Evolutionary conservation across 2,329 filamentous ascomycete species (phyloP).

Genomic region (Daldinia sp.): DNA sequence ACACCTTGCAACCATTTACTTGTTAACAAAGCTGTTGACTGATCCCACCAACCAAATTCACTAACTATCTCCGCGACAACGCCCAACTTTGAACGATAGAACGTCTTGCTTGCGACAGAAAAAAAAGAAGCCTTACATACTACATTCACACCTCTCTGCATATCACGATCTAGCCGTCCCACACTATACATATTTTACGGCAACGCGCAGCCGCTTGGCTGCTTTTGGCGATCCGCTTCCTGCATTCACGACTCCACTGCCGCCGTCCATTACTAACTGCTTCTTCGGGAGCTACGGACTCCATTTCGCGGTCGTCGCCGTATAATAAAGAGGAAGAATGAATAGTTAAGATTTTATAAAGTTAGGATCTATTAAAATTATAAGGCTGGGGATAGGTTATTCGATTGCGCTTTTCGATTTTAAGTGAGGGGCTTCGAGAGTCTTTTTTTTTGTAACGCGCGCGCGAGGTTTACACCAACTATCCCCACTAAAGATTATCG

Average conservation of each 20-base stretch:
- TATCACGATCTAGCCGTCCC: slow-evolving; percentile 9
- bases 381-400: slow-evolving; percentile 12
- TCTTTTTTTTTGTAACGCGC: slow-evolving; percentile 1
- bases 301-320: slow-evolving; percentile 10
- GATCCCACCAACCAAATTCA: slow-evolving; percentile 31
- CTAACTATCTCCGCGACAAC: slow-evolving; percentile 35
- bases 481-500: slow-evolving; percentile 28
- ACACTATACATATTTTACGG: slow-evolving; percentile 8
- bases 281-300: slow-evolving; percentile 15
- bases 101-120: slow-evolving; percentile 2
- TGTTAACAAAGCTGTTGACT: slow-evolving; percentile 35
- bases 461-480: slow-evolving; percentile 2
- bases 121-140: slow-evolving; percentile 7
- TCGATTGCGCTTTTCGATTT: slow-evolving; percentile 18
- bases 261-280: slow-evolving; percentile 16
- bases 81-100: slow-evolving; percentile 22
- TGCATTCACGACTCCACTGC: slow-evolving; percentile 6
- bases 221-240: slow-evolving; percentile 19
- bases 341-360: slow-evolving; percentile 5
- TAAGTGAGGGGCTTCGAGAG: slow-evolving; percentile 13
- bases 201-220: slow-evolving; percentile 27
- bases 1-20: neutral
- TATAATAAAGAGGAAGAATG: slow-evolving; percentile 31
- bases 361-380: slow-evolving; percentile 21
- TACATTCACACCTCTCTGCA: neutral